Base-by-base conservation (phyloP, 2,329 filamentous ascomycete genomes). In the Ustilaginoidea virens region DNA sequence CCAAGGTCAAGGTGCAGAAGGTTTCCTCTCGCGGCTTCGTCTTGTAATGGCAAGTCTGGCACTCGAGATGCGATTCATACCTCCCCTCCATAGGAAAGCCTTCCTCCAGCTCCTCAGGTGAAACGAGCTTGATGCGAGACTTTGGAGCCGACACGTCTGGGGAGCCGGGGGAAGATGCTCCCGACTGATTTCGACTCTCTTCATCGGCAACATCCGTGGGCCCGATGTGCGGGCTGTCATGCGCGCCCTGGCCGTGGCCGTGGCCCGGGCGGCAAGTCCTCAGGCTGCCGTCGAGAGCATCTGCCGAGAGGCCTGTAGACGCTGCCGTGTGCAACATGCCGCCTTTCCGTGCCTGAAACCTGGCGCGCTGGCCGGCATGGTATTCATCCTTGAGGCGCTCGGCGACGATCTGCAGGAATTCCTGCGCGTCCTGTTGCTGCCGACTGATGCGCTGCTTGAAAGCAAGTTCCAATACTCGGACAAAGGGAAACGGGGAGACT, bases 371-470 rank as follows among this genome's bases (percentile, higher is more conserved):
- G 2, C 83, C 85, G 4, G 85, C 85, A 47, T 92, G 76, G 45
- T 94, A 93, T 53, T 98, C 90, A 46, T 98, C 90, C 44, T 82
- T 85, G 32, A 98, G 61, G 29, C 87, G 69, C 57, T 98, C 87
- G 3, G 83, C 80, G 9, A 98, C 78, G 28, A 96, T 77, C 56
- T 98, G 90, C 32, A 98, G 56, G 38, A 98, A 94, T 51, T 98
- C 90, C 47, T 98, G 90, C 8, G 90, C 90, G 58, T 98, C 90
- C 53, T 98, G 90, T 54, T 98, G 90, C 47, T 90, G 83, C 30
- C 87, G 69, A 48, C 81, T 94, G 42, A 98, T 92, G 42, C 81
- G 74, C 44, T 92, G 87, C 32, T 74, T 73, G 47, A 94, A 98
- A 1, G 87, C 85, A 17, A 63, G 61, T 56, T 98, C 90, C 29